Evolutionary conservation across 108 stramenopile genomes (phyloP).

Genomic region (Schizochytrium sp.): DNA sequence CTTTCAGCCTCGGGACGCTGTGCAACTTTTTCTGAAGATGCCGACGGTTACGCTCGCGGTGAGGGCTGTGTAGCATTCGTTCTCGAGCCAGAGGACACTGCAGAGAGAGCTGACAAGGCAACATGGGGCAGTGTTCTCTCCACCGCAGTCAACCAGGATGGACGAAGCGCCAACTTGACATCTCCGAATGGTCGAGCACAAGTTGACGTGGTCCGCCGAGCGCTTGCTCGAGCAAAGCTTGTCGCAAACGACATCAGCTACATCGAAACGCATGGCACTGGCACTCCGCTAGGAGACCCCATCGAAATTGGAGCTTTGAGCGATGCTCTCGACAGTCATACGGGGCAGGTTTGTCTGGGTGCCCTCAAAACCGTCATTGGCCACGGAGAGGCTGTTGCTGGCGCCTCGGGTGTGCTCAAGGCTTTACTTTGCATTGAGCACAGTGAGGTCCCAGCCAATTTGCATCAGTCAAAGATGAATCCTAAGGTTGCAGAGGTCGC

Average conservation of each 20-base stretch:
- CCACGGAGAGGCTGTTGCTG: slow-evolving; percentile 27
- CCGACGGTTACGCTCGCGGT: slow-evolving; percentile 1
- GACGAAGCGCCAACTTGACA: slow-evolving; percentile 24
- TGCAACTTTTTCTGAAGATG: not conserved
- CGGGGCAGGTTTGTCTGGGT: not conserved
- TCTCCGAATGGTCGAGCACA: slow-evolving; percentile 26
- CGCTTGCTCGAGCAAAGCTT: not conserved
- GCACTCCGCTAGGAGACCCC: slow-evolving; percentile 27
- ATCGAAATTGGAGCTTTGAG: slow-evolving; percentile 16
- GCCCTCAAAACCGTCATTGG: slow-evolving; percentile 25
- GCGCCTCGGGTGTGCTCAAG: slow-evolving; percentile 17
- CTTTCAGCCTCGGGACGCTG: not conserved
- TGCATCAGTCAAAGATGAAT: not conserved
- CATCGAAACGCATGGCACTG: slow-evolving; percentile 30
- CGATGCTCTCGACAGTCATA: not conserved
- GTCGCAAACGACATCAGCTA: not conserved
- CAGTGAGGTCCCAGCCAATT: not conserved
- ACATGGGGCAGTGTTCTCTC: not conserved
- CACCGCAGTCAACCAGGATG: slow-evolving; percentile 27
- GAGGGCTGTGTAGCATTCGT: slow-evolving; percentile 21
- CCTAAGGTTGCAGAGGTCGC: not conserved
- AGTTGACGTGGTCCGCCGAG: not conserved
- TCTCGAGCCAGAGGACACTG: not conserved
- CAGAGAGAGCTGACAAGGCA: not conserved
- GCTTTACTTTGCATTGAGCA: not conserved